Conservation (phyloP, 306 rosid genomes). For the Pterocarpus macrocarpus region DNA sequence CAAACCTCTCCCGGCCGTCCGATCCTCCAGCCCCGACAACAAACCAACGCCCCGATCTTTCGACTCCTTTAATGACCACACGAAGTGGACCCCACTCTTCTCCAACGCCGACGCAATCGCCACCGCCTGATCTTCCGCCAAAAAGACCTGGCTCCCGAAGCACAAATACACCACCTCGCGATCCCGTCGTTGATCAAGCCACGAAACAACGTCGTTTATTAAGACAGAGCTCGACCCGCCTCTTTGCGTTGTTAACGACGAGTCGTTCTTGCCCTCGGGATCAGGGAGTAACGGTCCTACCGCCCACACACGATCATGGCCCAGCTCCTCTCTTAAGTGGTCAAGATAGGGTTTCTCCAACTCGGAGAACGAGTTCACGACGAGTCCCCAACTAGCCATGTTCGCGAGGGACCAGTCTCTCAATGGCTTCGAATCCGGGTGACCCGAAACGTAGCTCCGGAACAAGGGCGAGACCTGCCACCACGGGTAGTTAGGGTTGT, state of each 20-base stretch:
- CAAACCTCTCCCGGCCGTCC: slow-evolving; percentile 44
- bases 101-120: slow-evolving; percentile 47
- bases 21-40: slow-evolving; percentile 42
- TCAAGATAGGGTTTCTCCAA: slow-evolving; percentile 57
- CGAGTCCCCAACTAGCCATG: slow-evolving; percentile 59
- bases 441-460: slow-evolving; percentile 45
- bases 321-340: slow-evolving; percentile 39
- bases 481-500: slow-evolving; percentile 66
- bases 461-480: slow-evolving; percentile 63
- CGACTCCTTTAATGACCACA: slow-evolving; percentile 55
- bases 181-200: slow-evolving; percentile 54
- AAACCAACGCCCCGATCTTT: neutral
- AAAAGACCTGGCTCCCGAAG: slow-evolving; percentile 56
- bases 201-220: slow-evolving; percentile 40
- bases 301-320: slow-evolving; percentile 63
- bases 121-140: slow-evolving; percentile 43
- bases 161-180: slow-evolving; percentile 57
- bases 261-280: neutral
- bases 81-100: slow-evolving; percentile 61
- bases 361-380: slow-evolving; percentile 55
- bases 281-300: slow-evolving; percentile 60
- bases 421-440: slow-evolving; percentile 38
- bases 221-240: slow-evolving; percentile 54
- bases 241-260: neutral
- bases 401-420: slow-evolving; percentile 37